Conservation (phyloP, 2,329 filamentous ascomycete genomes). For the Aurifilum marmelostoma region DNA sequence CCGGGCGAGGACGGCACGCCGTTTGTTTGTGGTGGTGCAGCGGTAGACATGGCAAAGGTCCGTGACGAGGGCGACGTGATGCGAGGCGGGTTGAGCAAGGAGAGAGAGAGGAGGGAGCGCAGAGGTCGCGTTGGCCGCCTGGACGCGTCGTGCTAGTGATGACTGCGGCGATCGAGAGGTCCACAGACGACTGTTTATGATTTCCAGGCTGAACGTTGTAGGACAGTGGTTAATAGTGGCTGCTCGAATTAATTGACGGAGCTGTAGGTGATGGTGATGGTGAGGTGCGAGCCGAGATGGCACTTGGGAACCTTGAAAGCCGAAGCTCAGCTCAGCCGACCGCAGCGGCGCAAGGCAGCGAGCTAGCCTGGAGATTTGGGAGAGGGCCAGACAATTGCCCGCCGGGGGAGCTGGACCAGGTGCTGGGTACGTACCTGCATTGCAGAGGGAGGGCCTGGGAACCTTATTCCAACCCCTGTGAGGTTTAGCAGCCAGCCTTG, state of each 20-base stretch:
- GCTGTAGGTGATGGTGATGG: neutral
- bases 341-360: neutral
- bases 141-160: neutral
- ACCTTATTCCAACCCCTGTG: slow-evolving; percentile 12
- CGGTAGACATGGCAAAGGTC: slow-evolving; percentile 36
- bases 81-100: neutral
- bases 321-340: neutral
- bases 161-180: neutral
- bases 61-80: slow-evolving; percentile 16
- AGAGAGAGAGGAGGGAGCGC: neutral
- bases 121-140: slow-evolving; percentile 2
- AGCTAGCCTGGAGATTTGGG: slow-evolving; percentile 3
- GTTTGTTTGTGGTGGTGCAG: slow-evolving; percentile 54
- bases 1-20: slow-evolving; percentile 50
- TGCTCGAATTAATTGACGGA: too few relatives aligned
- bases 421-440: neutral
- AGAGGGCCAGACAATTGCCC: slow-evolving; percentile 26
- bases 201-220: too few relatives aligned
- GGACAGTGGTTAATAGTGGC: too few relatives aligned
- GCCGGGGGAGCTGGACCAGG: neutral
- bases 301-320: neutral
- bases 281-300: neutral
- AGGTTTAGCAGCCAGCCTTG: neutral
- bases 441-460: neutral
- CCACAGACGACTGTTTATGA: neutral